Base-by-base conservation (phyloP, 352 stramenopile species). In the Globisporangium ultimum region DNA sequence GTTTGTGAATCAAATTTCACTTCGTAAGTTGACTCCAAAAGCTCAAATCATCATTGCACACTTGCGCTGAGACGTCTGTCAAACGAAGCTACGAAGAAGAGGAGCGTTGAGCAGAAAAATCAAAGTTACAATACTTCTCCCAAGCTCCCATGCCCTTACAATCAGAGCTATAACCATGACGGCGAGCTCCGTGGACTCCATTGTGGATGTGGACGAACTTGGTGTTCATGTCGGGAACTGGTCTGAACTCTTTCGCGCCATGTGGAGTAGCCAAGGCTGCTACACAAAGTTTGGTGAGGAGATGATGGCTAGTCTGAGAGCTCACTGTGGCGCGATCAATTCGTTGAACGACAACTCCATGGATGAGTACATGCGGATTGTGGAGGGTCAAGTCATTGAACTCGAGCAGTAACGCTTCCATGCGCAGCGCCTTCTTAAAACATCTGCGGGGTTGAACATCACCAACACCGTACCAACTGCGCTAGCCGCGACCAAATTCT, bases 161-260 rank as follows among this genome's bases (percentile, higher is more conserved):
- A 41, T 41, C 36, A 12, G 12, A 41, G n/a, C n/a, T n/a, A n/a
- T n/a, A n/a, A n/a, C n/a, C n/a, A n/a, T n/a, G n/a, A n/a, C n/a
- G n/a, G 7, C 36, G 36, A 41, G 36, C 36, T 41, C 36, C 64
- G 61, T 62, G 36, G 36, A 41, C 36, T 41, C 36, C 36, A 41
- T 41, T 12, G 12, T 13, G 36, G 36, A 41, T 41, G 36, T 41
- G 36, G 36, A 41, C 36, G 36, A 41, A 13, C 7, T 41, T 41
- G 7, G 7, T 41, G 36, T 41, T 7, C 36, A 13, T 12, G 36
- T 12, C 7, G 36, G 7, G 36, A 41, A 41, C 12, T 41, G 36
- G 36, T 7, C 36, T 13, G 36, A 41, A 41, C 36, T 41, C 7
- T 41, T 41, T 12, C 36, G 36, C 36, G 7, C 36, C 7, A 41